Conservation (phyloP, 257 asterid genomes). For the Ilex aquifolium region DNA sequence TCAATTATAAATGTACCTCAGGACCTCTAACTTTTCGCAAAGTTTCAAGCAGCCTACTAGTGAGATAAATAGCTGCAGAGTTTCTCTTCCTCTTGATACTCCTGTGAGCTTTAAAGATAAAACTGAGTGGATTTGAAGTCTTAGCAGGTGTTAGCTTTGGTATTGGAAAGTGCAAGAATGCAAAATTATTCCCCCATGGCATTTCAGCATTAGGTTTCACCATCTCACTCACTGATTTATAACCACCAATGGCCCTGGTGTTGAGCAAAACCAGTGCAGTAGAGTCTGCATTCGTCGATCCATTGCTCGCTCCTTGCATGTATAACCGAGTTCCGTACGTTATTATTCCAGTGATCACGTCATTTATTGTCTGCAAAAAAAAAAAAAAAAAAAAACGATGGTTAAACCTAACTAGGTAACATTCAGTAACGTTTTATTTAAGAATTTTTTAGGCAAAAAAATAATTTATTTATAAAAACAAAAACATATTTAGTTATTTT, state of each 20-base stretch:
- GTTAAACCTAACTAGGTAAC: too few species aligned
- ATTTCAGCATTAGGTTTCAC: constrained; percentile 39
- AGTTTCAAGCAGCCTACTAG: constrained; percentile 38
- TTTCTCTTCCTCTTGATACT: constrained; percentile 44
- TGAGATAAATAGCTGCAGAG: constrained; percentile 44
- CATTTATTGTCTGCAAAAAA: constrained; percentile 49
- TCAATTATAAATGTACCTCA: constrained; percentile 41
- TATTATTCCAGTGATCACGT: constrained; percentile 55
- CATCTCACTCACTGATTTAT: constrained; percentile 61
- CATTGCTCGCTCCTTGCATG: constrained; percentile 34
- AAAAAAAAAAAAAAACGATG: too few species aligned
- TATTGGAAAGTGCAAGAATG: constrained; percentile 43
- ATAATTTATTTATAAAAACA: too few species aligned
- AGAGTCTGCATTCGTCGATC: constrained; percentile 23
- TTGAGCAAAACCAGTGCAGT: constrained; percentile 53
- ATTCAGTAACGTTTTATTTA: too few species aligned
- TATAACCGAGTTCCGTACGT: constrained; percentile 47
- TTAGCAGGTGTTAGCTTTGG: constrained; percentile 27
- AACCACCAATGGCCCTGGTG: constrained; percentile 55
- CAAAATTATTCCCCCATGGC: constrained; percentile 73
- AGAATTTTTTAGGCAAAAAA: too few species aligned
- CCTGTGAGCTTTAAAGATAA: constrained; percentile 34
- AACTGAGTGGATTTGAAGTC: constrained; percentile 33
- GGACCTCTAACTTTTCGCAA: constrained; percentile 40
- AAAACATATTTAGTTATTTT: too few species aligned